Evolutionary conservation across 768 basidiomycete species (phyloP), one percentile per base, ranked within the genome.

Genomic region (Brasilioporus rufonigricans): DNA sequence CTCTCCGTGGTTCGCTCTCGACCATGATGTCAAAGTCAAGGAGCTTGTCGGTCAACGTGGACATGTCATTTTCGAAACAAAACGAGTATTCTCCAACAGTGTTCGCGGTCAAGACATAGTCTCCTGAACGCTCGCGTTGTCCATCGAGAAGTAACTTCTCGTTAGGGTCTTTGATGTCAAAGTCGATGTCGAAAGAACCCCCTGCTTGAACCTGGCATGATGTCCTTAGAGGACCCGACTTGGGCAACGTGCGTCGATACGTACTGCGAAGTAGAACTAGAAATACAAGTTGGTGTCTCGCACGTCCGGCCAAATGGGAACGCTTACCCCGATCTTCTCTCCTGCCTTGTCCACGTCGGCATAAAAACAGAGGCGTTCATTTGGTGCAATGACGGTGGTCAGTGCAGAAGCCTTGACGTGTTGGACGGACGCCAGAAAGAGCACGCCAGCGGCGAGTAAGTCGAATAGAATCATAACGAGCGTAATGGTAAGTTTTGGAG

Each of bases 1-100:
- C 87, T 48, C 93, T 78, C 48, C 97, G 79, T 2, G 97, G 97
- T 68, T 98, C 96, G 57, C 89, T 93, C 80, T 99, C 97, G 44
- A 93, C 93, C 93, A 98, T 95, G 73, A 99, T 98, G 71, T 92
- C 89, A 68, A 93, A 90, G 74, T 93, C 91, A 64, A 99, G 82
- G 44, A 98, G 82, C 72, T 98, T 98, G 74, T 93, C 92, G 13
- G 91, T 89, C 61, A 97, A 79, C 5, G 92, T 91, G 24, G 89
- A 91, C 80, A 96, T 96, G 76, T 98, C 95, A 71, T 99, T 99
- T 69, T 93, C 91, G 70, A 98, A 97, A 76, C 96, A 98, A 77
- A 99, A 98, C 6, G 95, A 71, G 68, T 93, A 93, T 80, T 93
- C 91, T 62, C 91, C 91, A 69, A 87, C 80, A 19, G 82, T 82